Evolutionary conservation across 805 yeast genomes (phyloP), one percentile per base, ranked within the genome.

Genomic region (Cyberlindnera maritima): DNA sequence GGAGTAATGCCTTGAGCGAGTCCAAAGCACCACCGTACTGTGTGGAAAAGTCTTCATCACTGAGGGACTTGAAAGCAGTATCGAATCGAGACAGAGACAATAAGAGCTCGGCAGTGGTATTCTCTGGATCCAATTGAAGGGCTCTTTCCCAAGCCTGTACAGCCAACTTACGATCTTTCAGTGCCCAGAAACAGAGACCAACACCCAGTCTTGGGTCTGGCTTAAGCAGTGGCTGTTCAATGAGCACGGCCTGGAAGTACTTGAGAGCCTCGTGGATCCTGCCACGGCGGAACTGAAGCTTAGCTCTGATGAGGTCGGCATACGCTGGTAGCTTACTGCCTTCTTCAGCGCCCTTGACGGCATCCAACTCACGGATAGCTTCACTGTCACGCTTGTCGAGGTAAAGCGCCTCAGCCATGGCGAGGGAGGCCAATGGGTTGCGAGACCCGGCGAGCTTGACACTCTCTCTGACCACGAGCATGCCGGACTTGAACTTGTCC

Each of bases 131-230:
- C 36, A 92, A 65, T 61, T 83, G 85, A 28, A 82, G 67, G 1
- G 88, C 76, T 59, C 97, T 77, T 52, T 79, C 77, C 97, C 98
- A 94, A 0, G 98, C 85, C 41, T 71, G 69, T 7, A 76, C 60
- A 0, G 99, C 98, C 70, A 88, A 77, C 43, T 76, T 77, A 53
- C 79, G 77, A 63, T 88, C 96, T 43, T 85, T 85, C 51, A 94
- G 70, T 50, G 79, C 79, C 97, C 97, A 94, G 62, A 83, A 92
- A 65, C 97, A 91, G 54, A 94, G 70, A 31, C 99, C 99, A 50
- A 92, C 80, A 25, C 98, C 99, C 50, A 94, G 77, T 65, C 99
- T 76, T 17, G 97, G 95, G 68, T 92, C 97, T 4, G 98, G 97
- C 56, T 78, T 77, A 56, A 85, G 69, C 32, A 85, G 63, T 2